Evolutionary conservation across 83 land plant species (phyloP).

Genomic region (Picea abies): DNA sequence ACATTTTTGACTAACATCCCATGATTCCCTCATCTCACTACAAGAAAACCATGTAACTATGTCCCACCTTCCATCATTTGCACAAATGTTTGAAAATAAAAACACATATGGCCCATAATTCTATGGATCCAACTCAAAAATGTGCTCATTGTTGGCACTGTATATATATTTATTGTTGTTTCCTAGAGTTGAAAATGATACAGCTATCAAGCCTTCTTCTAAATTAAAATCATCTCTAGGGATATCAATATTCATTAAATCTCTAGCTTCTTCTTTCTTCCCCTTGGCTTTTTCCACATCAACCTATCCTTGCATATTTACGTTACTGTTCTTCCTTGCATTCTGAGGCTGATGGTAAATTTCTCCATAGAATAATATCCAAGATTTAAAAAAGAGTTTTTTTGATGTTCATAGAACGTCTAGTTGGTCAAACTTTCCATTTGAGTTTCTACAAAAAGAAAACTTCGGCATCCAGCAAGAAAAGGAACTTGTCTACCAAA

Average conservation of each 20-base stretch:
- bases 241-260: neutral
- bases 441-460: no score
- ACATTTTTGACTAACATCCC: no score
- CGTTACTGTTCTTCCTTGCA: neutral
- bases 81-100: no score
- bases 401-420: no score
- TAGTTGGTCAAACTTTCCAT: no score
- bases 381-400: no score
- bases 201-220: neutral
- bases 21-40: no score
- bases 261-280: neutral
- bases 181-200: neutral
- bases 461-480: neutral
- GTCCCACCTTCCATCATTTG: no score
- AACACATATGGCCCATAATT: no score
- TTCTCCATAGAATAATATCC: neutral
- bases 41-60: neutral
- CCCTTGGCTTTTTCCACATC: neutral
- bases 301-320: neutral
- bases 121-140: no score
- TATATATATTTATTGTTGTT: neutral
- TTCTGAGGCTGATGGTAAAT: neutral
- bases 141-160: neutral
- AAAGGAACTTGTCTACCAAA: conserved; percentile 16
- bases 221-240: neutral